Evolutionary conservation across 2,329 filamentous ascomycete species (phyloP).

Genomic region (Hymenoscyphus infarciens): DNA sequence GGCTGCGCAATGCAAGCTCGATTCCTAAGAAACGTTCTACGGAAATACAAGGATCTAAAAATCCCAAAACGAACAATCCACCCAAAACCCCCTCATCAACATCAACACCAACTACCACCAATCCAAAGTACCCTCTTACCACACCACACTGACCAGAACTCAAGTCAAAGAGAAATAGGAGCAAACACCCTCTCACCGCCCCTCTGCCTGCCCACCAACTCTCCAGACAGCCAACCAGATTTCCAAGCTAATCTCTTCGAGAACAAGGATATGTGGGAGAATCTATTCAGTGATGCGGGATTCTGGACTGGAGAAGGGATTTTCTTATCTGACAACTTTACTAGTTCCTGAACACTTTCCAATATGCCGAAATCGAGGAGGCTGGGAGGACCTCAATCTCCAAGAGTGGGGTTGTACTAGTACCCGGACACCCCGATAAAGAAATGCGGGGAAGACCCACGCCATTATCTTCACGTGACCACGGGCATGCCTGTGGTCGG

Average conservation of each 20-base stretch:
- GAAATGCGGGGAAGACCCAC: neutral
- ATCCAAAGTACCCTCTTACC: too few relatives aligned
- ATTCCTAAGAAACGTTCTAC: constrained; percentile 32
- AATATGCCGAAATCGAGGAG: neutral
- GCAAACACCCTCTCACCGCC: too few relatives aligned
- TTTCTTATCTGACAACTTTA: constrained; percentile 16
- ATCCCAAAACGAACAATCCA: too few relatives aligned
- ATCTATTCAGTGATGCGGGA: constrained; percentile 32
- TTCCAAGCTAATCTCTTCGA: constrained; percentile 14
- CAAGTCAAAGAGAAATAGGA: neutral
- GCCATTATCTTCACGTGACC: neutral
- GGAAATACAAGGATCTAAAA: constrained; percentile 20
- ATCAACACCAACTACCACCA: too few relatives aligned
- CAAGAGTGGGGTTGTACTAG: neutral
- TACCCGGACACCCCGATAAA: neutral
- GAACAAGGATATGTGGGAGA: constrained; percentile 33
- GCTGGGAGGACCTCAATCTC: neutral
- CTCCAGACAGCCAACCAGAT: neutral
- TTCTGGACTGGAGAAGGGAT: constrained; percentile 33
- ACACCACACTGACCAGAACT: too few relatives aligned
- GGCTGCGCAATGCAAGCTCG: constrained; percentile 35
- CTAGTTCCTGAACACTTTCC: neutral
- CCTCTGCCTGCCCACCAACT: too few relatives aligned
- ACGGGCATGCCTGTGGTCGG: too few relatives aligned
- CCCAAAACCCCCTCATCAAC: too few relatives aligned